Base-by-base conservation (phyloP, 2,329 filamentous ascomycete species). In the Ophiostoma himal-ulmi region DNA sequence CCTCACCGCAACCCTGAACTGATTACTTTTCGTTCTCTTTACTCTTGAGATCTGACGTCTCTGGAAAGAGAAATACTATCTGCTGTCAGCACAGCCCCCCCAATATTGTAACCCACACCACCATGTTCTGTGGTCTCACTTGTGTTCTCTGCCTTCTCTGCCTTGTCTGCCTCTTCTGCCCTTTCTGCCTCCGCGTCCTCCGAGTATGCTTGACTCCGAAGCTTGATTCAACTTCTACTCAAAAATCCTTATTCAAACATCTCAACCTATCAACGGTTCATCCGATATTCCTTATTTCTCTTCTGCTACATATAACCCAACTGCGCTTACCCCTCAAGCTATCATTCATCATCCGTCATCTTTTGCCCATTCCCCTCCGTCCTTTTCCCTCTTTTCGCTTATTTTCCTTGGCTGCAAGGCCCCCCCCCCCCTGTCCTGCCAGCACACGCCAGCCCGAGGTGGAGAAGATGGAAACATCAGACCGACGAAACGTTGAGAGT, bases 1-100 rank as follows among this genome's bases (percentile, higher is more conserved):
- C 70, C 70, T 71, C 70, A 71, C 70, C 70, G 66, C 67, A 26
- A 52, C 65, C 26, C 60, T 37, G 66, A 13, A 41, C 64, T 17
- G 30, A 62, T n/a, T 11, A 11, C 11, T 30, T n/a, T 5, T 44
- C 2, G 10, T 17, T 48, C 11, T 44, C 5, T 39, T 22, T 26
- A 10, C 30, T 30, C 30, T 30, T 30, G 26, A 34, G 22, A 17
- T 48, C 44, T 48, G 44, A 48, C 44, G n/a, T 48, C 44, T 39
- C 37, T 39, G 8, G 8, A 20, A 48, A 20, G 44, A 20, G 5
- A 37, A 44, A 41, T n/a, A 66, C 30, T n/a, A n/a, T 5, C 60
- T 17, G 30, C 64, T 41, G 36, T 66, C 64, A 37, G 64, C 64
- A 22, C 36, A 37, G n/a, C 41, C 37, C 22, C 22, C 41, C 22